A percentile compares a stretch with the other conserved stretches of the same genome.
Conservation (phyloP, 768 basidiomycete species). For the Porpolomopsis calyptriformis region DNA sequence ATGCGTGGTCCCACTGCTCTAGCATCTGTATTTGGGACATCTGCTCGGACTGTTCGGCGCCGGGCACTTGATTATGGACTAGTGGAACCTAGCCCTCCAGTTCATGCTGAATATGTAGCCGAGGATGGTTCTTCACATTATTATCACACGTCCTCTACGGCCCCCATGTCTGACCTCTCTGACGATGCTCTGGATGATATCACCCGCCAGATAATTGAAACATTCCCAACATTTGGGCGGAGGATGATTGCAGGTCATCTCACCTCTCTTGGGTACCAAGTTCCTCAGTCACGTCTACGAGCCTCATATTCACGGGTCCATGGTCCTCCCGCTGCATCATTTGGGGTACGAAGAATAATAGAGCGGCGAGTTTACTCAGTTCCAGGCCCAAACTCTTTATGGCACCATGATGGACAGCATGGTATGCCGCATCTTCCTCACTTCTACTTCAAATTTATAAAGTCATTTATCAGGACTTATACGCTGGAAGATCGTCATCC, state of each 20-base stretch:
- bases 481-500: slow-evolving; percentile 26
- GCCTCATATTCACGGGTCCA: slow-evolving; percentile 14
- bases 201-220: slow-evolving; percentile 12
- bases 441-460: too few species aligned
- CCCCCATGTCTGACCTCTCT: slow-evolving; percentile 10
- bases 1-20: slow-evolving; percentile 14
- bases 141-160: slow-evolving; percentile 5
- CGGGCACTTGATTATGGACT: slow-evolving; percentile 16
- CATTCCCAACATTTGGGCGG: slow-evolving; percentile 19
- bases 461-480: slow-evolving; percentile 24
- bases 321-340: slow-evolving; percentile 12
- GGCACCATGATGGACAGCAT: slow-evolving; percentile 31
- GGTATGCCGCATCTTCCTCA: slow-evolving; percentile 17
- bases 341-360: slow-evolving; percentile 17
- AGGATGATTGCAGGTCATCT: slow-evolving; percentile 19
- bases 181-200: slow-evolving; percentile 16
- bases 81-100: slow-evolving; percentile 12
- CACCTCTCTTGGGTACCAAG: slow-evolving; percentile 11
- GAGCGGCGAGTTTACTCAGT: slow-evolving; percentile 23
- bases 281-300: slow-evolving; percentile 14
- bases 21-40: slow-evolving; percentile 9
- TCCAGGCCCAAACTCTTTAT: slow-evolving; percentile 26
- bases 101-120: slow-evolving; percentile 6
- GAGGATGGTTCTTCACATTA: slow-evolving; percentile 10
- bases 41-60: slow-evolving; percentile 12